Evolutionary conservation across 768 basidiomycete genomes (phyloP).

Genomic region (Phallus indusiatus): DNA sequence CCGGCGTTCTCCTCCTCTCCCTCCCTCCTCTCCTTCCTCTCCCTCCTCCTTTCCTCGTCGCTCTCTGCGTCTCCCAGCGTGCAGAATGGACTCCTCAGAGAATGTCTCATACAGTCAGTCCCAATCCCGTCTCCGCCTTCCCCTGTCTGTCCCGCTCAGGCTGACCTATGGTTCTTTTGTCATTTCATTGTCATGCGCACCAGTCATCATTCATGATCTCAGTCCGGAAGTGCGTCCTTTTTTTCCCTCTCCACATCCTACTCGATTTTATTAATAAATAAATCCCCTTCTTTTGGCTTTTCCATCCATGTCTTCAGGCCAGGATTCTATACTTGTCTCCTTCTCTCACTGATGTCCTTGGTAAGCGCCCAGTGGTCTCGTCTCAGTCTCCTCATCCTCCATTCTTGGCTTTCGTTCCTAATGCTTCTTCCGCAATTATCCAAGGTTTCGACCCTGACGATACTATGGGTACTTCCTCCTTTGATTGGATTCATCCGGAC

Average conservation of each 20-base stretch:
- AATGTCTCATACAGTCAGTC: constrained; percentile 60
- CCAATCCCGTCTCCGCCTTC: constrained; percentile 21
- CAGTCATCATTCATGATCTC: constrained; percentile 78
- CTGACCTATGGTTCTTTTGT: constrained; percentile 2
- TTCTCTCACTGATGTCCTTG: constrained; percentile 6
- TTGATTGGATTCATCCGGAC: constrained; percentile 75
- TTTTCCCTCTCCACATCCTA: too few relatives aligned
- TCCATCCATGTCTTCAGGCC: constrained; percentile 5
- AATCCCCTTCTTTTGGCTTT: too few relatives aligned
- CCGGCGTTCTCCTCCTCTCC: constrained; percentile 7
- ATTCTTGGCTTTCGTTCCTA: constrained; percentile 38
- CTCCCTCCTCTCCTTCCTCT: constrained; percentile 7
- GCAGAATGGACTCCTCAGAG: constrained; percentile 42
- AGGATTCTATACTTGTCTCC: constrained; percentile 8
- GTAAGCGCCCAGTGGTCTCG: constrained; percentile 58
- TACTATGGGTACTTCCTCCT: constrained; percentile 55
- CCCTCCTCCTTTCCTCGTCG: constrained; percentile 10
- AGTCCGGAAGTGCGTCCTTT: constrained; percentile 47
- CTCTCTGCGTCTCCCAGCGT: constrained; percentile 8
- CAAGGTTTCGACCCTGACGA: constrained; percentile 68
- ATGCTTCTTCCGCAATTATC: neutral
- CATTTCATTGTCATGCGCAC: constrained; percentile 7
- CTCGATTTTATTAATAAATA: too few relatives aligned
- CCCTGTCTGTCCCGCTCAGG: too few relatives aligned
- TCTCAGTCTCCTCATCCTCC: constrained; percentile 57